A percentile compares a stretch with the other conserved stretches of the same genome.
Conservation (phyloP, 768 basidiomycete genomes). For the Kwoniella europaea region DNA sequence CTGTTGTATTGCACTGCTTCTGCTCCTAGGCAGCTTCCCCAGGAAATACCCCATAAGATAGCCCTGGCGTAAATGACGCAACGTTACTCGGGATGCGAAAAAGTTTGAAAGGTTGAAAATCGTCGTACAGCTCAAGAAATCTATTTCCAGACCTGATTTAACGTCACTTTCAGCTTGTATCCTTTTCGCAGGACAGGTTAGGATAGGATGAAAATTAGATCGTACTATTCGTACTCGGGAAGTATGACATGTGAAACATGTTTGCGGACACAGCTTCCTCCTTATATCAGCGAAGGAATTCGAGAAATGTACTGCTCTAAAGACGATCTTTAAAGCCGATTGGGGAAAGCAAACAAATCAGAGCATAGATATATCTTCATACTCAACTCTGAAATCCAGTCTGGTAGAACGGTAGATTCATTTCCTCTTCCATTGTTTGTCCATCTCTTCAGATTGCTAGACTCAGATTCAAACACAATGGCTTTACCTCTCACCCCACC, state of each 20-base stretch:
- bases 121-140: not conserved
- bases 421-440: not conserved
- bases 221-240: not conserved
- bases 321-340: too few species aligned
- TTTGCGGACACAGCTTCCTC: not conserved
- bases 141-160: not conserved
- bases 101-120: not conserved
- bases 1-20: too few species aligned
- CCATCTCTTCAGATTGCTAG: not conserved
- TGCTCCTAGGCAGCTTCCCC: too few species aligned
- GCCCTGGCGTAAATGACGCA: not conserved
- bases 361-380: too few species aligned
- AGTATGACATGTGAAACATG: conserved; percentile 9
- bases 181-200: not conserved
- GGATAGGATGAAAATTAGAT: not conserved
- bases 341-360: too few species aligned
- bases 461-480: not conserved
- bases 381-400: too few species aligned
- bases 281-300: too few species aligned
- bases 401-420: not conserved
- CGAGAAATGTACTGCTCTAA: too few species aligned
- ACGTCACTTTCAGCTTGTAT: not conserved
- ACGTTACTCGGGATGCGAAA: not conserved
- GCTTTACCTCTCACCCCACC: conserved; percentile 15
- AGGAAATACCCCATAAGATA: too few species aligned